Conservation (phyloP, 169 alveolate genomes). For the Amoebophrya sp. region DNA sequence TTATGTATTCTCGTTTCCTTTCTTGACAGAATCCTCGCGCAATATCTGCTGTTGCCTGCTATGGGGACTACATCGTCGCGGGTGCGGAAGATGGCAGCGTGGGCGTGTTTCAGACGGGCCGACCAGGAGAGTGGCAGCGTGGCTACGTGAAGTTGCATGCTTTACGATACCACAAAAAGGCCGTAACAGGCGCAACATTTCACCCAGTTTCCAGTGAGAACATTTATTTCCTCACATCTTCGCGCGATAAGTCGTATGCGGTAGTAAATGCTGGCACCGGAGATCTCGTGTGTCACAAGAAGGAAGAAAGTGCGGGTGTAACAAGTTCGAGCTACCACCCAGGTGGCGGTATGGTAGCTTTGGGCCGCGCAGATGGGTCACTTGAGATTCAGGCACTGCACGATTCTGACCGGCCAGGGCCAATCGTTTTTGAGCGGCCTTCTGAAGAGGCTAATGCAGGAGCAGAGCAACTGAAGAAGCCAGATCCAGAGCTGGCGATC, state of each 20-base stretch:
- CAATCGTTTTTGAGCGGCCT: no score
- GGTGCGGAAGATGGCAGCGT: not conserved
- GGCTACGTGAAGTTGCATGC: not conserved
- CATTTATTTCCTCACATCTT: not conserved
- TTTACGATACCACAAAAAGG: not conserved
- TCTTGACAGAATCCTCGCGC: not conserved
- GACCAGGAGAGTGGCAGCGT: not conserved
- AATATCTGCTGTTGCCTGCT: not conserved
- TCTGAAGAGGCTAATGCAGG: no score
- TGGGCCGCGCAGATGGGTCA: not conserved
- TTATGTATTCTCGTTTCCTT: no score
- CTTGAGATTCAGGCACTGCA: not conserved
- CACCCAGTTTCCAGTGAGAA: not conserved
- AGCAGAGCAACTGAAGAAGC: no score
- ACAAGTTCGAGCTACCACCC: not conserved
- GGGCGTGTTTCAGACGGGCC: not conserved
- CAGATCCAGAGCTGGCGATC: no score
- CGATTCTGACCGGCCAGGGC: not conserved
- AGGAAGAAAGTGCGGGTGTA: not conserved
- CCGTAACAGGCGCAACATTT: not conserved
- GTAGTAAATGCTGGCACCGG: not conserved
- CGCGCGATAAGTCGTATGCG: not conserved
- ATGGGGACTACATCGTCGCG: not conserved
- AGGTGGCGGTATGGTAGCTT: not conserved
- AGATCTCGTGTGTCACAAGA: not conserved